Evolutionary conservation across 805 yeast genomes (phyloP).

Genomic region (Suhomyces sp.): DNA sequence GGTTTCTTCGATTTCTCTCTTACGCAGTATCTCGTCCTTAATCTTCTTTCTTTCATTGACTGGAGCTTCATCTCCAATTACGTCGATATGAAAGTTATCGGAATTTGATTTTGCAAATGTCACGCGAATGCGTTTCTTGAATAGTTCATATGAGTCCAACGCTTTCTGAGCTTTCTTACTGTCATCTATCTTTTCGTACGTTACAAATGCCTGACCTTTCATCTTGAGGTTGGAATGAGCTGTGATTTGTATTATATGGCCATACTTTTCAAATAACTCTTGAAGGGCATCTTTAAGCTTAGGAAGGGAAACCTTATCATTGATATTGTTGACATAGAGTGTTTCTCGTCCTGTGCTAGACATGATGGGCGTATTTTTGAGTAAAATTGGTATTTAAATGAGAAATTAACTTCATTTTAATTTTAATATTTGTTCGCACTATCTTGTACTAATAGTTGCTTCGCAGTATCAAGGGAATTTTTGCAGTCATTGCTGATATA

Average conservation of each 20-base stretch:
- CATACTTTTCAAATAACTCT: constrained; percentile 44
- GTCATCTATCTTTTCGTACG: constrained; percentile 42
- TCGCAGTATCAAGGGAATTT: too few species aligned
- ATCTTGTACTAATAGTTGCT: too few species aligned
- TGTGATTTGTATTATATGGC: constrained; percentile 49
- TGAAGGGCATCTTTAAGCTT: constrained; percentile 47
- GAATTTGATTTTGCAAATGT: constrained; percentile 44
- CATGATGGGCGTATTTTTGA: too few species aligned
- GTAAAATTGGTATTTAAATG: too few species aligned
- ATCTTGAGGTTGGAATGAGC: constrained; percentile 62
- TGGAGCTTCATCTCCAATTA: constrained; percentile 17
- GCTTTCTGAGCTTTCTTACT: constrained; percentile 49
- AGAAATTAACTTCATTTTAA: too few species aligned
- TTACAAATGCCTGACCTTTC: constrained; percentile 83
- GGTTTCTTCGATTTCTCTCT: constrained; percentile 17
- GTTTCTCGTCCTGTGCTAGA: constrained; percentile 26
- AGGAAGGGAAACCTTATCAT: constrained; percentile 61
- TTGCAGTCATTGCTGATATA: too few species aligned
- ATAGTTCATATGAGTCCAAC: constrained; percentile 41
- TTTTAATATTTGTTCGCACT: too few species aligned
- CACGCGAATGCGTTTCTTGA: constrained; percentile 50
- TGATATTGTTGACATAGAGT: constrained; percentile 69
- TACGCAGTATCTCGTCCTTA: constrained; percentile 13
- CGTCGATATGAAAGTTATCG: constrained; percentile 30
- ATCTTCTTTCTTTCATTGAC: constrained; percentile 21